A percentile compares a stretch with the other conserved stretches of the same genome.
phyloP scores from a whole-genome alignment of 129 eudicot genomes.

The Flaveria brownii region DNA sequence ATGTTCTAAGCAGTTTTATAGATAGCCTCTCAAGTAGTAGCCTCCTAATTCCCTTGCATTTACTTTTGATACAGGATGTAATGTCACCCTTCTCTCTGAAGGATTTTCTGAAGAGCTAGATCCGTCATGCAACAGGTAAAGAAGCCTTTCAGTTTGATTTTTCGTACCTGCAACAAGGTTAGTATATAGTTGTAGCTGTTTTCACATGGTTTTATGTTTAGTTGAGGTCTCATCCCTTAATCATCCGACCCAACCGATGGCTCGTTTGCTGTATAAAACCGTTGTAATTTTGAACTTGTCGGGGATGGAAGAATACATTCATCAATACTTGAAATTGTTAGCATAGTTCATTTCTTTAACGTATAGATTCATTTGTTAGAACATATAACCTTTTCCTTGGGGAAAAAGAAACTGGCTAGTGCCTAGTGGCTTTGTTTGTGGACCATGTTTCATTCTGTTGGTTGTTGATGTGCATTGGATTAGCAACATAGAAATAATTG shows the following conservation, averaged over 20 bases:
- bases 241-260: slow-evolving; percentile 11
- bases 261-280: slow-evolving; percentile 9
- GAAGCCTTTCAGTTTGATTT: slow-evolving; percentile 22
- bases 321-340: slow-evolving; percentile 15
- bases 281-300: slow-evolving; percentile 19
- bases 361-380: slow-evolving; percentile 14
- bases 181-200: slow-evolving; percentile 20
- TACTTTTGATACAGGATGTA: slow-evolving; percentile 45
- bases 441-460: not conserved
- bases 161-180: not conserved
- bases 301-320: slow-evolving; percentile 13
- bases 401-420: not conserved
- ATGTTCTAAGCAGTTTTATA: no score
- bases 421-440: not conserved
- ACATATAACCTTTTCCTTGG: not conserved
- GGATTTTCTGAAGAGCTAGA: slow-evolving; percentile 69
- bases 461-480: not conserved
- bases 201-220: slow-evolving; percentile 3
- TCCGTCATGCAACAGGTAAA: not conserved
- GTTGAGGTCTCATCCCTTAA: not conserved
- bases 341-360: not conserved
- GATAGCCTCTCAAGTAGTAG: not conserved
- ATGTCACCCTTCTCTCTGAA: slow-evolving; percentile 53
- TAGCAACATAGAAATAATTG: not conserved
- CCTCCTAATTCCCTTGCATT: not conserved